A percentile compares a stretch with the other conserved stretches of the same genome.
Conservation (phyloP, 2,329 filamentous ascomycete species). For the Thyridium curvatum region DNA sequence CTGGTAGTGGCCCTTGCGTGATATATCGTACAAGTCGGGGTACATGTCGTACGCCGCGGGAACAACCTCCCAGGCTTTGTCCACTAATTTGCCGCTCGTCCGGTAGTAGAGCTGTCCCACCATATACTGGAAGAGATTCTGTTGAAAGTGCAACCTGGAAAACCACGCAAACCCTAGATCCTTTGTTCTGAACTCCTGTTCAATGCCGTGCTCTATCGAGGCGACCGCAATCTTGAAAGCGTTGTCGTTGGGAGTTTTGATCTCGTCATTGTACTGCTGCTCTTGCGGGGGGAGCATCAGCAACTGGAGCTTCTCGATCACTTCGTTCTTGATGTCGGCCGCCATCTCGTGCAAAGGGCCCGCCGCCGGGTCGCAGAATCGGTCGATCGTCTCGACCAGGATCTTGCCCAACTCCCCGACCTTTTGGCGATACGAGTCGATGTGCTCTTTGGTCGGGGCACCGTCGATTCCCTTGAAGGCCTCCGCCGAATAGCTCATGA, state of each 20-base stretch:
- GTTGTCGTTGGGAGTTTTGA: slow-evolving; percentile 42
- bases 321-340: slow-evolving; percentile 35
- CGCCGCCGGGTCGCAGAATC: slow-evolving; percentile 43
- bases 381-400: slow-evolving; percentile 38
- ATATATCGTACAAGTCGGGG: slow-evolving; percentile 42
- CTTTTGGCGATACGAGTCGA: slow-evolving; percentile 34
- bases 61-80: slow-evolving; percentile 45
- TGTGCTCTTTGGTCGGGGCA: slow-evolving; percentile 18
- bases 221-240: slow-evolving; percentile 48
- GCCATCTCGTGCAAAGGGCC: slow-evolving; percentile 47
- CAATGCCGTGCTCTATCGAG: slow-evolving; percentile 39
- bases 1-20: slow-evolving; percentile 33
- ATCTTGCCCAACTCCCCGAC: slow-evolving; percentile 35
- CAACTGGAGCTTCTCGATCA: slow-evolving; percentile 42
- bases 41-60: slow-evolving; percentile 41
- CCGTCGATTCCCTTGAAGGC: slow-evolving; percentile 14
- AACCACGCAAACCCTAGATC: slow-evolving; percentile 50
- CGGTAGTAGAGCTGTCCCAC: slow-evolving; percentile 46
- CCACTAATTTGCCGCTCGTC: slow-evolving; percentile 40
- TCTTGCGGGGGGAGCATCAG: slow-evolving; percentile 40
- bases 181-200: slow-evolving; percentile 33
- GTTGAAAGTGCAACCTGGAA: slow-evolving; percentile 46
- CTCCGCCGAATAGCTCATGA: slow-evolving; percentile 32
- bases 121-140: slow-evolving; percentile 49
- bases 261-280: slow-evolving; percentile 42